Evolutionary conservation across 163 green algal species (phyloP), one percentile per base, ranked within the genome.

Genomic region (Scenedesmus sp.): DNA sequence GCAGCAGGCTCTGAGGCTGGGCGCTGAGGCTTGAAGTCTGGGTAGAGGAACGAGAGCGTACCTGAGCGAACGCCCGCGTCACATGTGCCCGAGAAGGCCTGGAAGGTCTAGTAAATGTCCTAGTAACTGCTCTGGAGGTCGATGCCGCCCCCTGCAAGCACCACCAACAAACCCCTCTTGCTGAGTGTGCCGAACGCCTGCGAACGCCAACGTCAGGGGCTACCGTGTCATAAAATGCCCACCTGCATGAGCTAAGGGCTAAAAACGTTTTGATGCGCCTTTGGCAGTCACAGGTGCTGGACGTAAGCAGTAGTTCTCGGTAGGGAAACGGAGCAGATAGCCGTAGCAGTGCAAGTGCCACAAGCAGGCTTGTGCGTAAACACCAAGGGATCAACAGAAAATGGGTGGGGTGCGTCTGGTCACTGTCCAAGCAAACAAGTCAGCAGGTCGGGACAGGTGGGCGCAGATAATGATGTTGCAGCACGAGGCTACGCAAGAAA

Each of bases 11-110:
- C 20, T 40, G 30, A 76, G 30, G 30, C 30, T 76, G 30, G 65
- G 30, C 65, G 65, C 30, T 40, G 65, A 76, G 65, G 30, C 30
- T 26, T n/a, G 4, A 76, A 30, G 65, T 26, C 30, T 40, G 65
- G 40, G 65, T 76, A 20, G 26, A 76, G 2, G 30, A 9, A 40
- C 30, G 30, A 37, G 18, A 44, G 33, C 82, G 33, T 61, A 87
- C 82, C 82, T 87, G 82, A 37, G 82, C 82, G 5, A 78, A 49
- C 35, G 82, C 35, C 33, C 51, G 68, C 46, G 61, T 61, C 15
- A 42, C 82, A 78, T 76, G 18, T 6, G 51, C 53, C 30, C 82
- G 82, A n/a, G 46, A 43, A 20, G 53, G 51, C 53, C 82, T 78
- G 82, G 15, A 59, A 2, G 53, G 16, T 49, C 82, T 51, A 42